Evolutionary conservation across 1,284 basidiomycete genomes (phyloP).

Genomic region (Ceratobasidium sp.): DNA sequence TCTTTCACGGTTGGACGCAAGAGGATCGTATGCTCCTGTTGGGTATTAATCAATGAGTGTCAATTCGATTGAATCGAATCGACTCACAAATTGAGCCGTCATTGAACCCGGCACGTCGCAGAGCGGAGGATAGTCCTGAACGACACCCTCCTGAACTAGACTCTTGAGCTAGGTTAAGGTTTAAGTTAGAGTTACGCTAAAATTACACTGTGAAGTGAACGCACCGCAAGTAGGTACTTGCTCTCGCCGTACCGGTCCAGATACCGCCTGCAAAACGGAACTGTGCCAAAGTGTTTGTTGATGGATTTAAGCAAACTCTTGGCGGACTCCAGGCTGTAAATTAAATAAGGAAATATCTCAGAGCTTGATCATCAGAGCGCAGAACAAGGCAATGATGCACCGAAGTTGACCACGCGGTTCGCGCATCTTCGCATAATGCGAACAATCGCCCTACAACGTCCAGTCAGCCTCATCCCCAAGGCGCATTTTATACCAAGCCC

Average conservation of each 20-base stretch:
- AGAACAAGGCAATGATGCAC: slow-evolving; percentile 59
- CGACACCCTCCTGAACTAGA: slow-evolving; percentile 89
- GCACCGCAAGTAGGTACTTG: slow-evolving; percentile 92
- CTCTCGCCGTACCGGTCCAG: slow-evolving; percentile 94
- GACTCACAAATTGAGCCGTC: slow-evolving; percentile 93
- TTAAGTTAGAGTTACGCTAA: not conserved
- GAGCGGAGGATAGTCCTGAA: slow-evolving; percentile 95
- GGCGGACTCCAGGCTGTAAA: slow-evolving; percentile 81
- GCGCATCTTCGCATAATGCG: slow-evolving; percentile 87
- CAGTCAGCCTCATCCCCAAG: not conserved
- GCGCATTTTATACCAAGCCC: not conserved
- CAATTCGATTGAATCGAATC: not conserved
- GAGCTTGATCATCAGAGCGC: not conserved
- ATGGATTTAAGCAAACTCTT: slow-evolving; percentile 91
- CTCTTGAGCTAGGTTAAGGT: slow-evolving; percentile 81
- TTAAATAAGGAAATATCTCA: slow-evolving; percentile 21
- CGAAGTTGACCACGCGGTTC: slow-evolving; percentile 79
- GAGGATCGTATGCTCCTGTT: slow-evolving; percentile 92
- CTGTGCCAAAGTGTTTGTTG: slow-evolving; percentile 93
- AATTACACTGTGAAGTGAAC: slow-evolving; percentile 54
- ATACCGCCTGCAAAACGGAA: slow-evolving; percentile 97
- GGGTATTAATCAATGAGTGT: no score
- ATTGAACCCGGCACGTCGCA: slow-evolving; percentile 85
- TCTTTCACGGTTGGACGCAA: slow-evolving; percentile 94
- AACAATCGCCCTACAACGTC: slow-evolving; percentile 84